Percentiles rank a stretch among this genome's conserved stretches.
Evolutionary conservation across 2,329 filamentous ascomycete genomes (phyloP).

Genomic region (Dothistroma septosporum): DNA sequence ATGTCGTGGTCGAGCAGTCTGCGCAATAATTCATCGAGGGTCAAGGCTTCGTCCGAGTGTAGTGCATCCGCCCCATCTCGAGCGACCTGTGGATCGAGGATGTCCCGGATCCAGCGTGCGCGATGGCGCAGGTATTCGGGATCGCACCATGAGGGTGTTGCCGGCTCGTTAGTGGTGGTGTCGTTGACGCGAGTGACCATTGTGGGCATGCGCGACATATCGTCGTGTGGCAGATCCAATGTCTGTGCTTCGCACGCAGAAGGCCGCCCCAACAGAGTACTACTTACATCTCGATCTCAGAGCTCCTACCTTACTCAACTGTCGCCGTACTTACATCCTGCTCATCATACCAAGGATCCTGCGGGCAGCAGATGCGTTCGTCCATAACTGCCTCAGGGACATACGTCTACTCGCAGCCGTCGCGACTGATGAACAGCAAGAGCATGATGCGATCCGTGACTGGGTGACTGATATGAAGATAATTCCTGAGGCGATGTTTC

Average conservation of each 20-base stretch:
- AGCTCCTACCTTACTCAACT: neutral
- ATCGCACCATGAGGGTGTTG: conserved; percentile 13
- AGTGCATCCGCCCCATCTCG: conserved; percentile 43
- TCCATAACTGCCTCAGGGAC: too few species aligned
- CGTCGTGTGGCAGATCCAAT: neutral
- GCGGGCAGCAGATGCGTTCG: too few species aligned
- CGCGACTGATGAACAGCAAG: too few species aligned
- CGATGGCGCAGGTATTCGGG: conserved; percentile 35
- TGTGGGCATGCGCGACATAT: neutral
- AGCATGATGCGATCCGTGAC: too few species aligned
- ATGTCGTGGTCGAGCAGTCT: conserved; percentile 29
- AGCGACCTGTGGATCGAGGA: conserved; percentile 45
- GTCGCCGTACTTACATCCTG: too few species aligned
- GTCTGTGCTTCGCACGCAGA: neutral
- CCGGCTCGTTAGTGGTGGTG: neutral
- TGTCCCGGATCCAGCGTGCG: conserved; percentile 46
- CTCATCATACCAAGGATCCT: too few species aligned
- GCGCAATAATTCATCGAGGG: conserved; percentile 42
- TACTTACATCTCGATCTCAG: neutral
- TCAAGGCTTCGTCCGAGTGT: conserved; percentile 42
- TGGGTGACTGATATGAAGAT: too few species aligned
- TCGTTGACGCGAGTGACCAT: neutral
- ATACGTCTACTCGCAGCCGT: too few species aligned
- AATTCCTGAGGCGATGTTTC: too few species aligned
- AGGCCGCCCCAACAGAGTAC: neutral